phyloP scores from a whole-genome alignment of 305 asterid species.

The Plantago coronopus region DNA sequence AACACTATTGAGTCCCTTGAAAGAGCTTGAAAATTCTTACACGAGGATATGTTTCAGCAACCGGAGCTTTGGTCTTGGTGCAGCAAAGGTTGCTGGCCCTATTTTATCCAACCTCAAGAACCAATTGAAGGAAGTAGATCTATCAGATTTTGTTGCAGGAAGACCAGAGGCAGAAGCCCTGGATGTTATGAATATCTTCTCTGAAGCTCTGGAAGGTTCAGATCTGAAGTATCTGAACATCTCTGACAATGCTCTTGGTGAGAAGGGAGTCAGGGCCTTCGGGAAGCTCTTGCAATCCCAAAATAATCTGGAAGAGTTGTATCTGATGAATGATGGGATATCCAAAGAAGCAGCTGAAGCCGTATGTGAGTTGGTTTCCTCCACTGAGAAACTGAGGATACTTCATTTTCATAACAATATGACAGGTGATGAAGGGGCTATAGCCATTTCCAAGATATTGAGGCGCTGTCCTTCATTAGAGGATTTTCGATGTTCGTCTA shows the following conservation, averaged over 20 bases:
- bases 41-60: conserved; percentile 86
- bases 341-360: conserved; percentile 95
- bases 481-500: conserved; percentile 91
- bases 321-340: conserved; percentile 87
- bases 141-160: conserved; percentile 97
- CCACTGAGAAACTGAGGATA: conserved; percentile 59
- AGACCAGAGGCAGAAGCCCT: conserved; percentile 91
- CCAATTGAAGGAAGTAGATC: conserved; percentile 81
- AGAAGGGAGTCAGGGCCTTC: conserved; percentile 91
- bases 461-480: conserved; percentile 66
- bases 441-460: conserved; percentile 72
- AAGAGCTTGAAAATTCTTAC: conserved; percentile 64
- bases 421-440: conserved; percentile 97
- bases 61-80: conserved; percentile 80
- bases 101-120: conserved; percentile 65
- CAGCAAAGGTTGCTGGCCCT: conserved; percentile 80
- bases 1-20: conserved; percentile 65
- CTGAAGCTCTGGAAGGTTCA: conserved; percentile 85
- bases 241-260: conserved; percentile 93
- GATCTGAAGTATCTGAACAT: conserved; percentile 68
- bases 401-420: conserved; percentile 94
- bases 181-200: conserved; percentile 85
- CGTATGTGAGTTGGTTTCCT: conserved; percentile 76
- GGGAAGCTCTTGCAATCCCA: conserved; percentile 76
- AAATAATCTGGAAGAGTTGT: conserved; percentile 66